Base-by-base conservation (phyloP, 768 basidiomycete genomes). In the Termitomyces sp. region DNA sequence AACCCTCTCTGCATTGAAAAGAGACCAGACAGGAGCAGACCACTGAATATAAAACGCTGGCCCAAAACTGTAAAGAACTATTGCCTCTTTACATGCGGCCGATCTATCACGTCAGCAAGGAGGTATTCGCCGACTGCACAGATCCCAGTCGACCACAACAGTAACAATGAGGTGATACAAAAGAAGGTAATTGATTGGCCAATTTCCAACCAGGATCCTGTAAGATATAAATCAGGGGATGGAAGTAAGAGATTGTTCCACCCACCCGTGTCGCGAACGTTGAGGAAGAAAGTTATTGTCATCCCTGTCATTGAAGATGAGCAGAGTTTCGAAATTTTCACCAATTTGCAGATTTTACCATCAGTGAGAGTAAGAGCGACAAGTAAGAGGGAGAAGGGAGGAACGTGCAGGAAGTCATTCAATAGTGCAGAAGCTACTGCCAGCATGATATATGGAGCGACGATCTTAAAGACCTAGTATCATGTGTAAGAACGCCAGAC, bases 121-220 rank as follows among this genome's bases (percentile, higher is more conserved):
- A 93, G 71, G 65, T 81, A 77, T 69, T 92, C 91, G 41, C 92
- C 92, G 4, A 80, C 74, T 0, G 82, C 82, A 61, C 88, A 88
- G 23, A 94, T 83, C 1, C 84, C 89, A 30, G 87, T 89, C 0
- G 88, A 87, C 84, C 89, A 93, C 4, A 91, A 77, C 43, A 91
- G 77, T 56, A 95, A 74, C 40, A 93, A 72, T 1, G 90, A 92
- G 1, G 89, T 84, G 61, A 94, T 91, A 64, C 87, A 88, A 72
- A 93, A 95, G 74, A 93, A 93, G 52, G 82, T 91, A 69, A 95
- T 93, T 0, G 90, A 87, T 67, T 91, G 89, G 6, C 93, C 92
- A 55, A 93, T 95, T 67, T 95, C 90, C 58, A 94, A 75, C 93
- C 93, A 95, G 3, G 89, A 91, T 0, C 93, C 89, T 82, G 20